A percentile compares a stretch with the other conserved stretches of the same genome.
phyloP scores from a whole-genome alignment of 2,329 filamentous ascomycete species.

The Penicillium sp. region DNA sequence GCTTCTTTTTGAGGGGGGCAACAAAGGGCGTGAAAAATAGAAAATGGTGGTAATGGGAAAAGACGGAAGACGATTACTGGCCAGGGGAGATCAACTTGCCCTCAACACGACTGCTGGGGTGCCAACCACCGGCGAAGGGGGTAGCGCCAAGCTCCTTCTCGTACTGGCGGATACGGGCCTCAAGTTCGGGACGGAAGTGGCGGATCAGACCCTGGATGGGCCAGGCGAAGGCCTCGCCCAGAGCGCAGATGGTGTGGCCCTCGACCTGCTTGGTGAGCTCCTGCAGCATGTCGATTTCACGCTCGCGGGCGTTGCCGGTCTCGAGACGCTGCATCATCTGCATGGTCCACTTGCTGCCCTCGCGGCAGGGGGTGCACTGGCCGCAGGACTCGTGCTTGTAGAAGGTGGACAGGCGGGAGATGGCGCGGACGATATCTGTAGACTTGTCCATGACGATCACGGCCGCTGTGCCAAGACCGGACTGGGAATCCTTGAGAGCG shows the following conservation, averaged over 20 bases:
- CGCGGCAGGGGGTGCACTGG: constrained; percentile 98
- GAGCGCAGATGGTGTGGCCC: constrained; percentile 96
- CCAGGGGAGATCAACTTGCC: constrained; percentile 85
- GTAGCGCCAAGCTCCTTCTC: constrained; percentile 67
- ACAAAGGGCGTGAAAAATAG: constrained; percentile 8
- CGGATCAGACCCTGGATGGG: constrained; percentile 96
- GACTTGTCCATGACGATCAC: constrained; percentile 99
- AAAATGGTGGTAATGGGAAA: constrained; percentile 5
- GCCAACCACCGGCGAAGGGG: constrained; percentile 83
- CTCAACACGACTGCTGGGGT: constrained; percentile 67
- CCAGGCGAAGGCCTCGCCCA: constrained; percentile 98
- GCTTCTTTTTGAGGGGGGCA: constrained; percentile 18
- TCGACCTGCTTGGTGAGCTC: constrained; percentile 99
- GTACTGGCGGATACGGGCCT: constrained; percentile 82
- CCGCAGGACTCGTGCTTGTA: constrained; percentile 98
- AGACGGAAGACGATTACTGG: constrained; percentile 60
- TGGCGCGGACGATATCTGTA: constrained; percentile 90
- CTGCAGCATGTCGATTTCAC: constrained; percentile 99
- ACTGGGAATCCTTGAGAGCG: constrained; percentile 94
- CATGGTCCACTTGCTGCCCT: constrained; percentile 98
- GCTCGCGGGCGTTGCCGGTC: constrained; percentile 77
- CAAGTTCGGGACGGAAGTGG: constrained; percentile 94
- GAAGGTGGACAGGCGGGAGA: constrained; percentile 88
- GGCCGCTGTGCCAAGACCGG: constrained; percentile 91
- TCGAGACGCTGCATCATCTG: constrained; percentile 98